Conservation (phyloP, 495 filamentous ascomycete species). For the Penicillium silybi region DNA sequence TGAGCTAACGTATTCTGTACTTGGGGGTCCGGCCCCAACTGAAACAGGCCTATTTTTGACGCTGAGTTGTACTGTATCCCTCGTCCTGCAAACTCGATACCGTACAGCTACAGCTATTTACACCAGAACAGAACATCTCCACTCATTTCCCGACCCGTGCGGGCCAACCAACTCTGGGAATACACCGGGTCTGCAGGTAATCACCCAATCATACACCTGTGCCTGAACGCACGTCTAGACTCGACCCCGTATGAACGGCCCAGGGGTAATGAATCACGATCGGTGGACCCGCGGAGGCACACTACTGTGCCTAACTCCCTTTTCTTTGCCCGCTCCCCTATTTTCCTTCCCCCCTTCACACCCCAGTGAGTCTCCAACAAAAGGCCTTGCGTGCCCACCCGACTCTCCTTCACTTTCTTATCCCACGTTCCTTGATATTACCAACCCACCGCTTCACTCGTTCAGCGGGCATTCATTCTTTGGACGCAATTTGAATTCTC, state of each 20-base stretch:
- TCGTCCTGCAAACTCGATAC: no score
- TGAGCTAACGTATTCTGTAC: not conserved
- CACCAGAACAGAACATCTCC: constrained; percentile 5
- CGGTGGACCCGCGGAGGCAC: constrained; percentile 10
- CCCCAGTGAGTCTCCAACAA: constrained; percentile 33
- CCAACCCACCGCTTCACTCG: constrained; percentile 82
- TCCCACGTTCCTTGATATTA: constrained; percentile 36
- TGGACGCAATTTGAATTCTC: constrained; percentile 29
- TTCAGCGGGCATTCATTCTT: constrained; percentile 90
- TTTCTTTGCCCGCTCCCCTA: constrained; percentile 14
- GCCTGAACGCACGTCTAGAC: constrained; percentile 20
- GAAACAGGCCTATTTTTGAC: constrained; percentile 6
- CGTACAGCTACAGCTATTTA: not conserved
- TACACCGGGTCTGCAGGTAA: not conserved
- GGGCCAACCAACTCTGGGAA: constrained; percentile 20
- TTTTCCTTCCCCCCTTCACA: constrained; percentile 36
- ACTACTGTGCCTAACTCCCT: not conserved
- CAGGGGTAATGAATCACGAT: constrained; percentile 15
- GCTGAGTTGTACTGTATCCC: not conserved
- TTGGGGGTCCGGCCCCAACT: not conserved
- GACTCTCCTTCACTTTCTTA: constrained; percentile 31
- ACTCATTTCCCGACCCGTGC: constrained; percentile 26
- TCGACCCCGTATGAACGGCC: not conserved
- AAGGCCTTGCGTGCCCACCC: constrained; percentile 50
- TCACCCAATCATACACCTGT: constrained; percentile 13